These are phyloP conservation scores for Pythium aphanidermatum DNA, from an alignment of 352 stramenopile species.

Conservation along the genomic window DNA sequence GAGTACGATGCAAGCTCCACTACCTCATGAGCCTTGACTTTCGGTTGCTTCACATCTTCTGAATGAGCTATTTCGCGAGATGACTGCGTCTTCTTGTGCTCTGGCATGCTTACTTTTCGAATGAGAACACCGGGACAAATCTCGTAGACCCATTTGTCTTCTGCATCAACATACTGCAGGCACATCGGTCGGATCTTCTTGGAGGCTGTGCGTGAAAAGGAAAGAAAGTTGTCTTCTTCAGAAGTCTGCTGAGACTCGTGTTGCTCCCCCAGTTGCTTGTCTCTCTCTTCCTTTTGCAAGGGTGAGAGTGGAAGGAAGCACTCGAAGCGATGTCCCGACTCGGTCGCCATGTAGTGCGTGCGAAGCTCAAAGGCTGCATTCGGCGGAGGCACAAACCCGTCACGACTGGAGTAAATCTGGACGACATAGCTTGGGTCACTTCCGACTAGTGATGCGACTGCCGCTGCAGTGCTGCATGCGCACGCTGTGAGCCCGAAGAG, in stretches of 20 bases:
- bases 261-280: not conserved
- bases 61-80: too few species aligned
- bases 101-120: conserved; percentile 35
- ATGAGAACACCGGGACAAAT: conserved; percentile 54
- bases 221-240: conserved; percentile 25
- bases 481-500: not conserved
- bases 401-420: conserved; percentile 48
- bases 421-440: conserved; percentile 59
- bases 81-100: not conserved
- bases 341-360: conserved; percentile 56
- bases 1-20: conserved; percentile 9
- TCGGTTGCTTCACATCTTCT: not conserved
- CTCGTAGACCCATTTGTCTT: conserved; percentile 55
- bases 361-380: conserved; percentile 16
- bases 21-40: conserved; percentile 2
- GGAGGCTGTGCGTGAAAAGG: conserved; percentile 43
- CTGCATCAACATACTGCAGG: conserved; percentile 49
- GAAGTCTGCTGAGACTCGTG: not conserved
- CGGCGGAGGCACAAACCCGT: conserved; percentile 22
- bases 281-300: conserved; percentile 2
- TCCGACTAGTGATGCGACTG: not conserved
- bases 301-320: conserved; percentile 53
- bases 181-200: conserved; percentile 60
- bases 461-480: not conserved
- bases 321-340: conserved; percentile 61